A percentile compares a stretch with the other conserved stretches of the same genome.
Evolutionary conservation across 2,329 filamentous ascomycete species (phyloP).

Genomic region (Claviceps sp.): DNA sequence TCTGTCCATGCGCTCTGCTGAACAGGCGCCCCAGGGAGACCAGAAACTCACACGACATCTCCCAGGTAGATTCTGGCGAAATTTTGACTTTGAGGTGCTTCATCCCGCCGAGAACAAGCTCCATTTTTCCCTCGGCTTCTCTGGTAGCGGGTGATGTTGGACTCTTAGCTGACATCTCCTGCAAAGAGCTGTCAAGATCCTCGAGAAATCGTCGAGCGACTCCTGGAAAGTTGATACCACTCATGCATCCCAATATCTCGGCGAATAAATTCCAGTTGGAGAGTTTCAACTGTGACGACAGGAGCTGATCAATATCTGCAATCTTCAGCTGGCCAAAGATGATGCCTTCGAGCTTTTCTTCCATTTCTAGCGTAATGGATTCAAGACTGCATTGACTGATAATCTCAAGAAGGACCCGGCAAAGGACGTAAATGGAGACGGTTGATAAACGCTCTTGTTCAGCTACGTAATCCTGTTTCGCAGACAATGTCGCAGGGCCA

Average conservation of each 20-base stretch:
- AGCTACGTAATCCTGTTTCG: slow-evolving; percentile 57
- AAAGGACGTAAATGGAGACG: slow-evolving; percentile 91
- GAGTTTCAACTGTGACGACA: slow-evolving; percentile 67
- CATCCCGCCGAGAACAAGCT: slow-evolving; percentile 83
- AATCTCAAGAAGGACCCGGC: slow-evolving; percentile 84
- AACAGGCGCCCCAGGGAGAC: slow-evolving; percentile 71
- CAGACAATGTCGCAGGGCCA: slow-evolving; percentile 27
- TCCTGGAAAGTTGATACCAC: slow-evolving; percentile 74
- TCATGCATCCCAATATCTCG: slow-evolving; percentile 90
- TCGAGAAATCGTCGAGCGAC: slow-evolving; percentile 71
- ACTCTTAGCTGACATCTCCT: slow-evolving; percentile 60
- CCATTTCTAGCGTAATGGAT: slow-evolving; percentile 80
- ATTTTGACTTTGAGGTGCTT: slow-evolving; percentile 71
- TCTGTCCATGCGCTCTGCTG: slow-evolving; percentile 70
- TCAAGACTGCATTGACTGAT: slow-evolving; percentile 78
- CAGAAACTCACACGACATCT: slow-evolving; percentile 81
- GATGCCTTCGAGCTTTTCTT: slow-evolving; percentile 84
- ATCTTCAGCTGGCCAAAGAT: slow-evolving; percentile 93
- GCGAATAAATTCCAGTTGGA: slow-evolving; percentile 95
- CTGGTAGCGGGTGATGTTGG: slow-evolving; percentile 41
- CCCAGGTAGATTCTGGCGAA: slow-evolving; percentile 62
- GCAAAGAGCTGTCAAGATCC: slow-evolving; percentile 67
- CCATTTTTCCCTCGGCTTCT: slow-evolving; percentile 68
- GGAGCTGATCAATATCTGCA: slow-evolving; percentile 69
- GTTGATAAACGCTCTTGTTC: slow-evolving; percentile 82